Conservation (phyloP, 1,139 yeast genomes). For the Saccharomyces pastorianus region DNA sequence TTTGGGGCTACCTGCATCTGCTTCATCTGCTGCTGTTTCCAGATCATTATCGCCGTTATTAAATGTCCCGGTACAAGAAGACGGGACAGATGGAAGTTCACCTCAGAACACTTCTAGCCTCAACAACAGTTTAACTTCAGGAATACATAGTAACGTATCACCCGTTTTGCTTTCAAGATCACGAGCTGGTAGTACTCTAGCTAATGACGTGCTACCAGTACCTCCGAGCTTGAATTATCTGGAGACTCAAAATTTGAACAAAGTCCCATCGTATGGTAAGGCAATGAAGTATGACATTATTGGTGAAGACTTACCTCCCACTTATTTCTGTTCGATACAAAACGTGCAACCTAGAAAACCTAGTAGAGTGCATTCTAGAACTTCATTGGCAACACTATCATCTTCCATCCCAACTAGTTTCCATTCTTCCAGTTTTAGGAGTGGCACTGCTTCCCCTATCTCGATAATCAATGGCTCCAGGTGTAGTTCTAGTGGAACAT, state of each 20-base stretch:
- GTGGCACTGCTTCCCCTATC: neutral
- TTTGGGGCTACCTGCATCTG: neutral
- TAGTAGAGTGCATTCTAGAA: neutral
- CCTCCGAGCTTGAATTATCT: slow-evolving; percentile 24
- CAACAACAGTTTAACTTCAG: neutral
- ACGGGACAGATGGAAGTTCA: neutral
- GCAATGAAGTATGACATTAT: slow-evolving; percentile 47
- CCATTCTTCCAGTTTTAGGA: neutral
- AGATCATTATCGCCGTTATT: neutral
- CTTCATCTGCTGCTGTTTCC: neutral
- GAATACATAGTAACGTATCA: neutral
- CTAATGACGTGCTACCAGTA: neutral
- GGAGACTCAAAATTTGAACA: slow-evolving; percentile 40
- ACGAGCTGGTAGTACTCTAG: neutral
- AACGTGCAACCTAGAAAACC: neutral
- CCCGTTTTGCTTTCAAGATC: neutral
- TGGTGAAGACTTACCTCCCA: slow-evolving; percentile 48
- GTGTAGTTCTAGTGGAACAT: neutral
- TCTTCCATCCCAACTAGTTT: slow-evolving; percentile 1
- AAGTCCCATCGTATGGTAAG: slow-evolving; percentile 72
- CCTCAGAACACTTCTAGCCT: neutral
- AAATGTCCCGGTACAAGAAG: neutral
- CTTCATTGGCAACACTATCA: neutral
- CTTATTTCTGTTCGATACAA: slow-evolving; percentile 35
- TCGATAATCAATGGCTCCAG: neutral